phyloP scores from a whole-genome alignment of 2,329 filamentous ascomycete genomes.

The Colletotrichum sp. region DNA sequence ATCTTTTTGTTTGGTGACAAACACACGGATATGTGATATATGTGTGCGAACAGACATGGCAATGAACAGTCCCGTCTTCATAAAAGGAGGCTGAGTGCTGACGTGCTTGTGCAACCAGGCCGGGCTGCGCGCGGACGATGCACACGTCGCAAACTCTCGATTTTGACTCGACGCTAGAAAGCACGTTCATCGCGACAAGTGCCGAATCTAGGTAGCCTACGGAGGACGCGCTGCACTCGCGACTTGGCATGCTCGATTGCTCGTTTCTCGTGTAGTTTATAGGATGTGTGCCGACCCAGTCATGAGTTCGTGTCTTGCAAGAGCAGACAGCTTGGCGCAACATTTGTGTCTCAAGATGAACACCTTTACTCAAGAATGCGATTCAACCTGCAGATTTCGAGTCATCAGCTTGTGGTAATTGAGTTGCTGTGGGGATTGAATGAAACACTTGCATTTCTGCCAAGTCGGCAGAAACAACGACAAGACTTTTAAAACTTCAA shows the following conservation, averaged over 20 bases:
- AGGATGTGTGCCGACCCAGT: not conserved
- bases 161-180: not conserved
- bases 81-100: not conserved
- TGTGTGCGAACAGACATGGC: not conserved
- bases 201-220: not conserved
- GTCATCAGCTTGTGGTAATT: not conserved
- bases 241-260: not conserved
- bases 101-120: not conserved
- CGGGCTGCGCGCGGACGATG: not conserved
- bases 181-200: slow-evolving; percentile 13
- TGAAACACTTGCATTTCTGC: not conserved
- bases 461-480: not conserved
- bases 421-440: not conserved
- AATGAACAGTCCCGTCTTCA: not conserved
- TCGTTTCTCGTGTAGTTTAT: not conserved
- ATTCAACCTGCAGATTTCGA: not conserved
- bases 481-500: not conserved
- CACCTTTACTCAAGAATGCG: not conserved
- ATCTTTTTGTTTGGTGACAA: not conserved
- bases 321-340: not conserved
- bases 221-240: not conserved
- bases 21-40: not conserved
- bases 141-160: not conserved
- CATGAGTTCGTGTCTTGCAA: not conserved
- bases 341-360: not conserved